Evolutionary conservation across 2,329 filamentous ascomycete genomes (phyloP), one percentile per base, ranked within the genome.

Genomic region (Phialophora macrospora): DNA sequence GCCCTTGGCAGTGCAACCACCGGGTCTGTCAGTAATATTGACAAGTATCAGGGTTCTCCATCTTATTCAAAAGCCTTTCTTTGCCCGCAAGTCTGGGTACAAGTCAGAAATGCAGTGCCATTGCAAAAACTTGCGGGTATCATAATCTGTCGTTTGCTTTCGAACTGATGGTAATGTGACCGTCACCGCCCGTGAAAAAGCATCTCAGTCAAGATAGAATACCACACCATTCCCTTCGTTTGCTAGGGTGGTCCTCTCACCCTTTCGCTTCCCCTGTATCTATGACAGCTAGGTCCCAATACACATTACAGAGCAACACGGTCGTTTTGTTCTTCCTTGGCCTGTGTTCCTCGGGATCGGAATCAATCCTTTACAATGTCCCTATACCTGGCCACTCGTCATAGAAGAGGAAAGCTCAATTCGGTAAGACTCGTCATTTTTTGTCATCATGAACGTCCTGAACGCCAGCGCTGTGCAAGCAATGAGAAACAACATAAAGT

Each of bases 401-500:
- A 30, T 24, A n/a, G 41, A 24, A 38, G 38, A 14, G 32, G 51
- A 55, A 62, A 26, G 38, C 24, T 30, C 49, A 22, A 44, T 44
- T 55, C 14, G 20, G 20, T 5, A 41, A 26, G 51, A 41, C n/a
- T 22, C 55, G 51, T 63, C 30, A 59, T 51, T 41, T 24, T 24
- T 8, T 24, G 61, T 52, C 34, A 49, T 57, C 44, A 55, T 49
- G 28, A 24, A 63, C 22, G n/a, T 26, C 54, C 44, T 12, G 32
- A 62, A 65, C 63, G 55, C 63, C 63, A 55, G 34, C 63, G 63
- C 63, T 65, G 41, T 62, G 54, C 54, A 62, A 60, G 41, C 28
- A 52, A 63, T 57, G 48, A 58, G 28, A 38, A 24, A 52, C 61
- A 20, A n/a, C 22, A 22, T 22, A 11, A 55, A 41, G 14, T 11